Base-by-base conservation (phyloP, 139 green algal species). In the Chlorella ohadii region DNA sequence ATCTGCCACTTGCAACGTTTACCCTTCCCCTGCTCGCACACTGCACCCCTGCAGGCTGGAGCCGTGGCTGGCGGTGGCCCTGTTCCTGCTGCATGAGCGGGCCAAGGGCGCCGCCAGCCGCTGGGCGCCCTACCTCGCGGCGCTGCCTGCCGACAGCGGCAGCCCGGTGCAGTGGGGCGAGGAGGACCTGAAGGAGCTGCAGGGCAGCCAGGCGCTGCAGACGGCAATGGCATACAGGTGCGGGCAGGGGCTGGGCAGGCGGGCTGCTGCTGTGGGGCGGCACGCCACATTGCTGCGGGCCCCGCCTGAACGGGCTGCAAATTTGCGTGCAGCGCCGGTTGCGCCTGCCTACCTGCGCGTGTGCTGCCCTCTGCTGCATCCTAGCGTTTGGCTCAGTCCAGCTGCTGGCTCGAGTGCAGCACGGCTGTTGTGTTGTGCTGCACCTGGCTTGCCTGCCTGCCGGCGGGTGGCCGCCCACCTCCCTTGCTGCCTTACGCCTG, bases 1-100 rank as follows among this genome's bases (percentile, higher is more conserved):
- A n/a, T n/a, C n/a, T n/a, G n/a, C n/a, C n/a, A n/a, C n/a, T n/a
- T n/a, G n/a, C n/a, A n/a, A n/a, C n/a, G n/a, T n/a, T n/a, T n/a
- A n/a, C n/a, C n/a, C n/a, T n/a, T n/a, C n/a, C n/a, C n/a, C n/a
- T n/a, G n/a, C n/a, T n/a, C n/a, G n/a, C n/a, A n/a, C n/a, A n/a
- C n/a, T n/a, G n/a, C n/a, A n/a, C 19, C 4, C 23, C 11, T 25
- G 56, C 75, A 82, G 76, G 36, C 77, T 94, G 72, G 91, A 95
- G 84, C 87, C 93, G 19, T 98, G 95, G 95, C 70, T 96, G 79
- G 90, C 94, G 75, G 47, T 97, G 3, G 88, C 94, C 11, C 85
- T 98, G 39, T 88, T 93, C 41, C 83, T 98, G n/a, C 68, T 97
- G 19, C 72, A 90, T n/a, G 93, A 96, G 72, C 84, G 86, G 4